Evolutionary conservation across 768 basidiomycete genomes (phyloP).

Genomic region (Rubroboletus satanas): DNA sequence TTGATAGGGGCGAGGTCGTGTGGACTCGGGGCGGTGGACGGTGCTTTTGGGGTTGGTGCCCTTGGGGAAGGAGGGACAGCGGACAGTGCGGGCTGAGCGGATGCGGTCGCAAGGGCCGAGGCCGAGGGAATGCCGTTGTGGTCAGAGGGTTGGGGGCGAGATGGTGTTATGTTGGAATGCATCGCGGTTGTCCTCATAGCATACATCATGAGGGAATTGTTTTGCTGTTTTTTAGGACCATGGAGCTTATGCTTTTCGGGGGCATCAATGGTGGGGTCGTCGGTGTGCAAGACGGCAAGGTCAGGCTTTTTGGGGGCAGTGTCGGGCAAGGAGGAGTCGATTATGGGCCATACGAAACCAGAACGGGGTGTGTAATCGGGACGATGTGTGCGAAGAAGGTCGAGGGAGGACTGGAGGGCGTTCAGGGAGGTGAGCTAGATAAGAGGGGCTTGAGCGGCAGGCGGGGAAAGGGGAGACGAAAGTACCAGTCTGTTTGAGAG

Average conservation of each 20-base stretch:
- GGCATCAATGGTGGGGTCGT: conserved; percentile 19
- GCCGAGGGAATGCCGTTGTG: conserved; percentile 26
- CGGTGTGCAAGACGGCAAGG: conserved; percentile 25
- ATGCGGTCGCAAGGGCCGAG: conserved; percentile 22
- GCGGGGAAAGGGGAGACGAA: background rate
- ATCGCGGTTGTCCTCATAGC: conserved; percentile 79
- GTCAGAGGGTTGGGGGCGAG: conserved; percentile 33
- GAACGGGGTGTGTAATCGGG: conserved; percentile 83
- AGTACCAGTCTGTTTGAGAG: conserved; percentile 79
- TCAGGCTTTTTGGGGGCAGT: conserved; percentile 40
- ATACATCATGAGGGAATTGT: conserved; percentile 63
- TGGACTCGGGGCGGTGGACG: conserved; percentile 35
- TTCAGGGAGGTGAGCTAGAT: conserved; percentile 63
- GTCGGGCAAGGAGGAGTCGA: conserved; percentile 47
- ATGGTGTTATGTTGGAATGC: conserved; percentile 56
- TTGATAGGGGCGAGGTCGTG: conserved; percentile 46
- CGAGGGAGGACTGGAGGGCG: conserved; percentile 72
- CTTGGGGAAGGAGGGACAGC: conserved; percentile 35
- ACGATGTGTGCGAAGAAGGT: conserved; percentile 65
- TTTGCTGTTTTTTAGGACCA: conserved; percentile 55
- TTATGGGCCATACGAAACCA: conserved; percentile 83
- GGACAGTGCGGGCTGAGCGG: conserved; percentile 28
- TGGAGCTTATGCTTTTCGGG: conserved; percentile 25
- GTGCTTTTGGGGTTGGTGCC: conserved; percentile 30
- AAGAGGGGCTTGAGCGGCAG: background rate